Conservation (phyloP, 2,329 filamentous ascomycete genomes). For the Volutella citrinella region DNA sequence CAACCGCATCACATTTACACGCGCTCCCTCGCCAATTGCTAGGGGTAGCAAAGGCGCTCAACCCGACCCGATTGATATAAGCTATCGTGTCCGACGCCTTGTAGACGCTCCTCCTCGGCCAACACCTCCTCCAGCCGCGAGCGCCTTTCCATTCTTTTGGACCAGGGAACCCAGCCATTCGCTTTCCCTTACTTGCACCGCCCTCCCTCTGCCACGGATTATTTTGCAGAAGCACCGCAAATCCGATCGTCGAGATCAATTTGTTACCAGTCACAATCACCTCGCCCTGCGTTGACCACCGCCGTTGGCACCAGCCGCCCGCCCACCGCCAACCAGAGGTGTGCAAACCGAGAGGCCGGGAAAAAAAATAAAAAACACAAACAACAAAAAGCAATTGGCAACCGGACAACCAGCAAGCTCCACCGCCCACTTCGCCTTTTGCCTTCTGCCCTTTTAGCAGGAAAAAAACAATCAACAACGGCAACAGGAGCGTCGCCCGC, state of each 20-base stretch:
- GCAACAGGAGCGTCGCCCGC: no score
- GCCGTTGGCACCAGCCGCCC: no score
- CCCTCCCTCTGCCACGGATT: no score
- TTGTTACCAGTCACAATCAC: conserved; percentile 2
- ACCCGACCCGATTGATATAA: no score
- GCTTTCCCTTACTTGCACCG: no score
- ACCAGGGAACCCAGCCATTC: no score
- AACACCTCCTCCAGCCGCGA: not conserved
- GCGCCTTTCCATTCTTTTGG: not conserved
- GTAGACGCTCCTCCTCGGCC: no score
- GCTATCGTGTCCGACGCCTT: no score
- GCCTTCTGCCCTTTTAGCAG: conserved; percentile 7
- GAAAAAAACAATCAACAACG: no score
- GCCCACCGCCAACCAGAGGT: conserved; percentile 8
- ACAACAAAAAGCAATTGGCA: conserved; percentile 5
- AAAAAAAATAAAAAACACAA: conserved; percentile 8
- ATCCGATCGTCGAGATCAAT: no score
- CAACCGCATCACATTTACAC: not conserved
- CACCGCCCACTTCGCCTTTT: conserved; percentile 14
- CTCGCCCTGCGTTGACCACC: conserved; percentile 3
- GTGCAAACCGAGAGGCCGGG: conserved; percentile 5
- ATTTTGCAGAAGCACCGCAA: no score
- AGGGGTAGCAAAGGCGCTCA: no score
- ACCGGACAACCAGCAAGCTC: conserved; percentile 7
- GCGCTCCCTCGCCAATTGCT: not conserved